A percentile compares a stretch with the other conserved stretches of the same genome.
Conservation (phyloP, 2,329 filamentous ascomycete species). For the Pestalotiopsis sp. region DNA sequence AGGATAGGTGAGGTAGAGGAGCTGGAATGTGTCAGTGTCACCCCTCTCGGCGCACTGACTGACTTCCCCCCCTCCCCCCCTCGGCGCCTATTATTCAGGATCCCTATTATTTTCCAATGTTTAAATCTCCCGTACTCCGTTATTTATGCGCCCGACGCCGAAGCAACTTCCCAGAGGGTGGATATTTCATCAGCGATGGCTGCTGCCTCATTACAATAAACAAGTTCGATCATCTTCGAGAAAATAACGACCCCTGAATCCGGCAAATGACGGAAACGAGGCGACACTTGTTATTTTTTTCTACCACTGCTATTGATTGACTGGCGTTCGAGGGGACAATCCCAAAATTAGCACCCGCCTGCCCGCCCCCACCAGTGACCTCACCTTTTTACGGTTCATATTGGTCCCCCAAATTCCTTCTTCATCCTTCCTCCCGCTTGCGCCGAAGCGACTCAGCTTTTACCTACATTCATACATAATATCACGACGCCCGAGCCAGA, state of each 20-base stretch:
- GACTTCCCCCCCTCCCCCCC: not conserved
- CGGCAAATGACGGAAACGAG: not conserved
- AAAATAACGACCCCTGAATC: not conserved
- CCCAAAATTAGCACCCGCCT: not conserved
- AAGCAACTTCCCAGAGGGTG: not conserved
- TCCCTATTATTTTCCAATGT: not conserved
- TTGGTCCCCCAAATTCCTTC: constrained; percentile 1
- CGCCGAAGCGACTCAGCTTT: constrained; percentile 4
- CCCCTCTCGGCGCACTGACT: not conserved
- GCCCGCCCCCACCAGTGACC: constrained; percentile 12
- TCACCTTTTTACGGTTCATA: not conserved
- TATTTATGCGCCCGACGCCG: not conserved
- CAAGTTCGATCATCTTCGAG: not conserved
- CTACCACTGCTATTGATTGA: too few species aligned
- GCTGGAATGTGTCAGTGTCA: too few species aligned
- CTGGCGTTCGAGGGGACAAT: not conserved
- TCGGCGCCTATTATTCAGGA: not conserved
- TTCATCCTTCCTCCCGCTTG: constrained; percentile 10
- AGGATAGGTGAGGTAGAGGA: too few species aligned
- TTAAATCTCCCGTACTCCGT: not conserved
- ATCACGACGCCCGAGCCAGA: not conserved
- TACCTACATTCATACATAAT: not conserved
- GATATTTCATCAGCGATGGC: not conserved
- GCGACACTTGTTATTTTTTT: not conserved
- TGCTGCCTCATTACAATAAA: not conserved